Evolutionary conservation across 1,284 basidiomycete genomes (phyloP).

Genomic region (Ceratobasidium sp.): DNA sequence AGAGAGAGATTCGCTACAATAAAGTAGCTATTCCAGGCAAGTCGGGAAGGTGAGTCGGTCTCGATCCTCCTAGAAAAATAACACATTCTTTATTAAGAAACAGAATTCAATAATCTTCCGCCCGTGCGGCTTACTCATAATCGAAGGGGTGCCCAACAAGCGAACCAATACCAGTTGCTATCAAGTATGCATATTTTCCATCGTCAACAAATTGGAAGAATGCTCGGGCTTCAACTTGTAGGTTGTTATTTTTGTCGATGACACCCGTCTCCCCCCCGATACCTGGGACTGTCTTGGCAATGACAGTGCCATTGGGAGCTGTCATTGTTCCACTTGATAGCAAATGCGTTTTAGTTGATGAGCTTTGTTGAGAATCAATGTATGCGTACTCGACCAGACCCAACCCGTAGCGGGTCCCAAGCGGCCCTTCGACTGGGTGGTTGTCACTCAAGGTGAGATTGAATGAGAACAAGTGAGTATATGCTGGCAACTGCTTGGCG

Average conservation of each 20-base stretch:
- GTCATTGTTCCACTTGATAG: no score
- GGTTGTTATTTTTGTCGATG: constrained; percentile 4
- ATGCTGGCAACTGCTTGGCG: background rate
- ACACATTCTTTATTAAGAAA: background rate
- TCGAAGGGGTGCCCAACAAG: background rate
- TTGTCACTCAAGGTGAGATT: background rate
- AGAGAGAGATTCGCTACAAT: background rate
- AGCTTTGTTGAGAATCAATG: no score
- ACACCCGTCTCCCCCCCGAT: constrained; percentile 12
- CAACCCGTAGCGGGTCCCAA: background rate
- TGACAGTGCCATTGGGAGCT: background rate
- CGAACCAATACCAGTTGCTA: background rate
- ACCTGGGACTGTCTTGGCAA: constrained; percentile 6
- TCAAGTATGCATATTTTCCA: constrained; percentile 6
- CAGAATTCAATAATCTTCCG: no score
- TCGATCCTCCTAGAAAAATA: background rate
- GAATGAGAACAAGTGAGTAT: background rate
- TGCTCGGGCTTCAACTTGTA: background rate
- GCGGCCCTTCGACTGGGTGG: background rate
- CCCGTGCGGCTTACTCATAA: background rate
- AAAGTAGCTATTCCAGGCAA: constrained; percentile 17
- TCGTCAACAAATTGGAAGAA: constrained; percentile 21
- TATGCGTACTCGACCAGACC: background rate
- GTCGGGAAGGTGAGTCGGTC: background rate
- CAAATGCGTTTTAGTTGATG: no score